Conservation (phyloP, 176 grass and related monocot genomes). For the Miscanthus lutarioriparius region DNA sequence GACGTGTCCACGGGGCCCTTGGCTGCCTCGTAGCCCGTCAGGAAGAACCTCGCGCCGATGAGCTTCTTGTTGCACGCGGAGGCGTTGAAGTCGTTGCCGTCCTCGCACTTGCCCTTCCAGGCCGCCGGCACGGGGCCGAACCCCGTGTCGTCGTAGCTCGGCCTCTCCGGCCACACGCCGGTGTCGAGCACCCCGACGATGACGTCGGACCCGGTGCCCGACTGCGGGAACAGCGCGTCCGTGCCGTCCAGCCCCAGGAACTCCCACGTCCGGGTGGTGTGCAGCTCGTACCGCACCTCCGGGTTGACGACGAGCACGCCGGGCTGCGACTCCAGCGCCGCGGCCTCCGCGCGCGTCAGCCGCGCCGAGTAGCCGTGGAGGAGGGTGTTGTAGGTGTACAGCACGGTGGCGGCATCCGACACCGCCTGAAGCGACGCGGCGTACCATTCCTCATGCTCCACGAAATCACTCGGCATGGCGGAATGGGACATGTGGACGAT, state of each 20-base stretch:
- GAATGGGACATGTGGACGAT: slow-evolving; percentile 79
- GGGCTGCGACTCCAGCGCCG: slow-evolving; percentile 49
- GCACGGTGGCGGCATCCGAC: slow-evolving; percentile 60
- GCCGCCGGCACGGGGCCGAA: slow-evolving; percentile 60
- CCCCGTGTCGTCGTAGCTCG: slow-evolving; percentile 76
- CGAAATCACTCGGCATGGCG: slow-evolving; percentile 65
- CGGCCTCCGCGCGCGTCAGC: slow-evolving; percentile 66
- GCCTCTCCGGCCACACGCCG: slow-evolving; percentile 86
- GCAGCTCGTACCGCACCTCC: slow-evolving; percentile 87
- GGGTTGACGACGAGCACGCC: slow-evolving; percentile 76
- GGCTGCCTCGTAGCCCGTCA: slow-evolving; percentile 74
- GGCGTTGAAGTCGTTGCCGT: slow-evolving; percentile 67
- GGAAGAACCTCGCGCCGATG: slow-evolving; percentile 79
- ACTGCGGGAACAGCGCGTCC: slow-evolving; percentile 48
- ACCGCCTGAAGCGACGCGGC: slow-evolving; percentile 78
- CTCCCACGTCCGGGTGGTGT: slow-evolving; percentile 84
- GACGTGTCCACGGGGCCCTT: slow-evolving; percentile 74
- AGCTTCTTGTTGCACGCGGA: slow-evolving; percentile 83
- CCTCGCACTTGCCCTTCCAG: slow-evolving; percentile 95
- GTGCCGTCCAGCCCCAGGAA: slow-evolving; percentile 66
- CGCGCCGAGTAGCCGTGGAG: slow-evolving; percentile 78
- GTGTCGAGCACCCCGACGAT: slow-evolving; percentile 87
- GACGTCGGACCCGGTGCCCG: slow-evolving; percentile 54
- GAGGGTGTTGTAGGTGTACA: slow-evolving; percentile 85
- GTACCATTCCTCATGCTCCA: slow-evolving; percentile 66